These are phyloP conservation scores for Nicotiana noctiflora DNA, from an alignment of 257 asterid species.

Conservation along the genomic window DNA sequence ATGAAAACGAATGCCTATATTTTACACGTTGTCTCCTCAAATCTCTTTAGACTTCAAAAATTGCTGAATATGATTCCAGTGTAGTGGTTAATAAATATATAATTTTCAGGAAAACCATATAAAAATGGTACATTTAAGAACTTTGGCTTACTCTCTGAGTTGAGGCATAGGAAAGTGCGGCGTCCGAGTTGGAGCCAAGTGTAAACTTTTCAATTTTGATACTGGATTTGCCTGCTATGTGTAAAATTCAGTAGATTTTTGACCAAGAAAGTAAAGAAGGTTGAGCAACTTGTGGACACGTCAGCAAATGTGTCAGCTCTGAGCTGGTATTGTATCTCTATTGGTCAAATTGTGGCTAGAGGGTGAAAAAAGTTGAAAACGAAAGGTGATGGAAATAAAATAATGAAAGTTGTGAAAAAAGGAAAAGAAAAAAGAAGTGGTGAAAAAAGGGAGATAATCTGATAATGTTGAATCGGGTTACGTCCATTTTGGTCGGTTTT, in stretches of 20 bases:
- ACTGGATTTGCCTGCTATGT: neutral
- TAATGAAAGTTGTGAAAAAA: neutral
- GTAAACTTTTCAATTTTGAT: neutral
- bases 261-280: neutral
- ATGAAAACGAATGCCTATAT: neutral
- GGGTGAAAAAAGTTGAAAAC: neutral
- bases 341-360: neutral
- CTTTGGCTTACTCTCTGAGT: neutral
- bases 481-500: slow-evolving; percentile 16
- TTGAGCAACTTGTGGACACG: neutral
- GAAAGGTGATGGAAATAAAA: neutral
- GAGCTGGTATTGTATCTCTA: neutral
- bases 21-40: neutral
- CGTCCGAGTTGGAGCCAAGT: neutral
- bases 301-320: neutral
- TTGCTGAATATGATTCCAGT: neutral
- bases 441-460: neutral
- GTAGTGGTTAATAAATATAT: neutral
- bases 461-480: slow-evolving; percentile 15
- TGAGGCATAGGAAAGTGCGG: neutral
- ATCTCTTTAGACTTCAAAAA: neutral
- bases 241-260: neutral
- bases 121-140: neutral
- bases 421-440: neutral
- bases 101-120: neutral